Percentiles rank a stretch among this genome's conserved stretches.
These are phyloP conservation scores for Cinnamomum micranthum DNA, from an alignment of 164 flowering plant genomes.

Conservation along the genomic window DNA sequence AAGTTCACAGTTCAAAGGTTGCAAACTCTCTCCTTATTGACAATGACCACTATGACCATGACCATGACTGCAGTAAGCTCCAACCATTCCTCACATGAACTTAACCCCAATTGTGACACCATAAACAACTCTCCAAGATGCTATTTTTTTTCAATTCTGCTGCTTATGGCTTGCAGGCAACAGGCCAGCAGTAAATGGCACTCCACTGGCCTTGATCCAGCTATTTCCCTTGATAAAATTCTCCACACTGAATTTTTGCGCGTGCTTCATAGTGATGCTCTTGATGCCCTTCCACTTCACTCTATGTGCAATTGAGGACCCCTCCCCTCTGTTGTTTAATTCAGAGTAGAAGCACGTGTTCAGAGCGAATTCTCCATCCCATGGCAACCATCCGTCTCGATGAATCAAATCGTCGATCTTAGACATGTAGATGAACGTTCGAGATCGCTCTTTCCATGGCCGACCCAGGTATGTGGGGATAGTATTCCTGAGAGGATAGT, in stretches of 20 bases:
- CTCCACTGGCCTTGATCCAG: slow-evolving; percentile 47
- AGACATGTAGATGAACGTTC: slow-evolving; percentile 41
- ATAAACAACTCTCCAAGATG: no score
- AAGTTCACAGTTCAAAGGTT: no score
- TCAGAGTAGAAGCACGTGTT: slow-evolving; percentile 43
- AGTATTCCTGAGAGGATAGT: slow-evolving; percentile 18
- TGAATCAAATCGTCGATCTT: slow-evolving; percentile 39
- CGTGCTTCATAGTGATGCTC: slow-evolving; percentile 15
- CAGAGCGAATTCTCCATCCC: slow-evolving; percentile 37
- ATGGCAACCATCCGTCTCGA: slow-evolving; percentile 51
- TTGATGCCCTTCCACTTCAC: slow-evolving; percentile 53
- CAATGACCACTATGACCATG: no score
- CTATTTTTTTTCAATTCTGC: no score
- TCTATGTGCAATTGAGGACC: slow-evolving; percentile 26
- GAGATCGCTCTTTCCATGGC: slow-evolving; percentile 57
- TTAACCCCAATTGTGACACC: no score
- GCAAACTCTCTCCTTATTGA: no score
- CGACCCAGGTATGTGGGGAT: slow-evolving; percentile 45
- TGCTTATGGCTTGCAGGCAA: not conserved
- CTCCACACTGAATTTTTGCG: slow-evolving; percentile 26
- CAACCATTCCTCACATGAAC: no score
- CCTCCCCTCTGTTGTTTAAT: slow-evolving; percentile 49
- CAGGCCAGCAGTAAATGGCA: slow-evolving; percentile 42
- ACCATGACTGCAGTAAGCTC: no score
- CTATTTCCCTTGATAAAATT: slow-evolving; percentile 29